A percentile compares a stretch with the other conserved stretches of the same genome.
Conservation (phyloP, 2,329 filamentous ascomycete genomes). For the Tolypocladium capitatum region DNA sequence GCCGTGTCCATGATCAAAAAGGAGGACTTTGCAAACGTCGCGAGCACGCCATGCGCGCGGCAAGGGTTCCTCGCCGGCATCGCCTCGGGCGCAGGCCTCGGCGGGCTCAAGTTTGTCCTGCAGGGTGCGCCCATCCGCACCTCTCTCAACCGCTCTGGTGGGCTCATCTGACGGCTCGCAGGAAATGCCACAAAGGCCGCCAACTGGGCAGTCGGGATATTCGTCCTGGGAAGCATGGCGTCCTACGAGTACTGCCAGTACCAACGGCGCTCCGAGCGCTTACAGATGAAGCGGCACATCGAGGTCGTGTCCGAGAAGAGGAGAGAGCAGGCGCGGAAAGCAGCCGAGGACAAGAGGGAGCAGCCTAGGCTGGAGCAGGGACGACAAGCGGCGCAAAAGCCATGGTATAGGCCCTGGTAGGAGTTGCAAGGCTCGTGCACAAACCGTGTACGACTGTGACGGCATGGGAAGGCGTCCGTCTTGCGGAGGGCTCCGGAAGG, state of each 20-base stretch:
- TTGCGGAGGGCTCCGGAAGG: background rate
- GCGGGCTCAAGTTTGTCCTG: constrained; percentile 59
- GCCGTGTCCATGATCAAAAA: constrained; percentile 54
- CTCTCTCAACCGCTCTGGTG: background rate
- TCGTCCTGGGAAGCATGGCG: constrained; percentile 53
- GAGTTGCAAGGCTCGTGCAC: background rate
- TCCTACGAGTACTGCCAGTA: constrained; percentile 80
- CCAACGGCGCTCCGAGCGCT: constrained; percentile 58
- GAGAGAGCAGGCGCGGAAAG: constrained; percentile 30
- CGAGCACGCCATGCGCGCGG: constrained; percentile 71
- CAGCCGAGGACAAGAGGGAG: constrained; percentile 27
- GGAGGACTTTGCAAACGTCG: constrained; percentile 57
- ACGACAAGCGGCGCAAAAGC: constrained; percentile 21
- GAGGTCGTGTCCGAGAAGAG: constrained; percentile 47
- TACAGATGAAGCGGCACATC: constrained; percentile 73
- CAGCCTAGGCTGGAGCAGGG: constrained; percentile 18
- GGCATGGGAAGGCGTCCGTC: background rate
- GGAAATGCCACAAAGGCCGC: constrained; percentile 37
- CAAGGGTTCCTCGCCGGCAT: constrained; percentile 78
- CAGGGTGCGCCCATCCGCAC: constrained; percentile 45
- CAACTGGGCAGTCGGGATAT: constrained; percentile 77
- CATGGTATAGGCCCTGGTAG: constrained; percentile 47
- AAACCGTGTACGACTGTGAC: background rate
- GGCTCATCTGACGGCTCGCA: constrained; percentile 4
- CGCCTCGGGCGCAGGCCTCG: constrained; percentile 61